Conservation (phyloP, 441 rosid species). For the Mallotus japonicus region DNA sequence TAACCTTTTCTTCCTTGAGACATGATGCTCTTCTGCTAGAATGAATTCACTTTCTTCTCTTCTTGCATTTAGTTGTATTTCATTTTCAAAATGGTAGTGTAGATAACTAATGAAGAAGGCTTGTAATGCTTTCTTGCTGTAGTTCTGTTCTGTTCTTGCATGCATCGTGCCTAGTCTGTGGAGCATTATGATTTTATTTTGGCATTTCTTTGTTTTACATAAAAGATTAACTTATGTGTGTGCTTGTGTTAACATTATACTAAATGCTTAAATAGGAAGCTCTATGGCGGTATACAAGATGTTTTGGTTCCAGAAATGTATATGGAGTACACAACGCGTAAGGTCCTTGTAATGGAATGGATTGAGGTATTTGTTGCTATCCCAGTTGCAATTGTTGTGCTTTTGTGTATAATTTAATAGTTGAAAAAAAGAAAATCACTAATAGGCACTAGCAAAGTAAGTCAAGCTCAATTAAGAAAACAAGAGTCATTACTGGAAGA, state of each 20-base stretch:
- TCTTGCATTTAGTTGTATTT: background rate
- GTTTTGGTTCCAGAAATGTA: slow-evolving; percentile 87
- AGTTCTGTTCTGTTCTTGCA: too few relatives aligned
- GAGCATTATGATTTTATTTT: background rate
- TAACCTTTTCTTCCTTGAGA: background rate
- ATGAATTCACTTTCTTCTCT: background rate
- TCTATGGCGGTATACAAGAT: slow-evolving; percentile 75
- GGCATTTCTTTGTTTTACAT: background rate
- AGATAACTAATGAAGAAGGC: too few relatives aligned
- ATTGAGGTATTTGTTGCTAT: slow-evolving; percentile 62
- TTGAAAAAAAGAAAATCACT: background rate
- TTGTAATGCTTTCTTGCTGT: too few relatives aligned
- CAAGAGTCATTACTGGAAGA: background rate
- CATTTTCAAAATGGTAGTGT: background rate
- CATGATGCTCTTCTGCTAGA: background rate
- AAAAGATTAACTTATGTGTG: background rate
- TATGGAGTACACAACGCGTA: slow-evolving; percentile 71
- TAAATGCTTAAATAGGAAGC: slow-evolving; percentile 49
- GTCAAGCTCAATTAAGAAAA: background rate
- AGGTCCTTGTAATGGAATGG: slow-evolving; percentile 96
- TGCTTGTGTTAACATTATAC: background rate
- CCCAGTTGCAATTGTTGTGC: background rate
- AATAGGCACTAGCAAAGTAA: background rate
- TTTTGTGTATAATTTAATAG: background rate
- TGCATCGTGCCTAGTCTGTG: background rate